These are phyloP conservation scores for Lentinula detonsa DNA, from an alignment of 768 basidiomycete species.

Conservation along the genomic window DNA sequence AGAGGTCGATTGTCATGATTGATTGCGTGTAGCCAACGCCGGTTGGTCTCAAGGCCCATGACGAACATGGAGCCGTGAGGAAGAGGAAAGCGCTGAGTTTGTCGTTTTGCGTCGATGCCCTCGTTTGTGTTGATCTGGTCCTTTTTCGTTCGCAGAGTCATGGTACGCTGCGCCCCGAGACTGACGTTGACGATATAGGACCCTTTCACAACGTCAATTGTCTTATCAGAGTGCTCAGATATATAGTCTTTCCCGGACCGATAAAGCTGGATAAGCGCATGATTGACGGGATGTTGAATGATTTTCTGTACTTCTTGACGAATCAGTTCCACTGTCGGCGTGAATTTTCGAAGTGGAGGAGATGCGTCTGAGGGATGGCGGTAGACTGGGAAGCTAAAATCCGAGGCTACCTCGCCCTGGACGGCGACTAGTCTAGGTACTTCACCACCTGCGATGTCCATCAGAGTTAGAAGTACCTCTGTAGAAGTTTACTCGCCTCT, in stretches of 20 bases:
- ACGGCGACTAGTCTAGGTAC: constrained; percentile 63
- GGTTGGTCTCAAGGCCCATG: constrained; percentile 68
- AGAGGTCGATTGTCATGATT: constrained; percentile 67
- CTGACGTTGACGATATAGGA: constrained; percentile 79
- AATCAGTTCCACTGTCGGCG: constrained; percentile 62
- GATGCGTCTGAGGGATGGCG: constrained; percentile 80
- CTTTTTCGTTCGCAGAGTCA: constrained; percentile 69
- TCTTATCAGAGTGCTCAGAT: constrained; percentile 85
- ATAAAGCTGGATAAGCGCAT: constrained; percentile 79
- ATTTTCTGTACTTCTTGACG: constrained; percentile 55
- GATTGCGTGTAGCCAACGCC: constrained; percentile 71
- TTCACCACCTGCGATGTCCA: constrained; percentile 53
- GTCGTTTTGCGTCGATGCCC: not conserved
- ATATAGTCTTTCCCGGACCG: constrained; percentile 78
- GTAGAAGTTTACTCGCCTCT: constrained; percentile 39
- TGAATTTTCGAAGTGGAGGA: constrained; percentile 60
- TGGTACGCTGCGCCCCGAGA: constrained; percentile 69
- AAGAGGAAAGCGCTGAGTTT: constrained; percentile 60
- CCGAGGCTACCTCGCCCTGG: constrained; percentile 37
- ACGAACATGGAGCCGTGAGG: constrained; percentile 84
- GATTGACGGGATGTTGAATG: constrained; percentile 66
- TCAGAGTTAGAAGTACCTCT: not conserved
- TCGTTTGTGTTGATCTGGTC: constrained; percentile 23
- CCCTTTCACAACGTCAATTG: constrained; percentile 69
- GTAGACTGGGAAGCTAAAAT: constrained; percentile 64